Base-by-base conservation (phyloP, 2,329 filamentous ascomycete species). In the Sporothrix phasma region DNA sequence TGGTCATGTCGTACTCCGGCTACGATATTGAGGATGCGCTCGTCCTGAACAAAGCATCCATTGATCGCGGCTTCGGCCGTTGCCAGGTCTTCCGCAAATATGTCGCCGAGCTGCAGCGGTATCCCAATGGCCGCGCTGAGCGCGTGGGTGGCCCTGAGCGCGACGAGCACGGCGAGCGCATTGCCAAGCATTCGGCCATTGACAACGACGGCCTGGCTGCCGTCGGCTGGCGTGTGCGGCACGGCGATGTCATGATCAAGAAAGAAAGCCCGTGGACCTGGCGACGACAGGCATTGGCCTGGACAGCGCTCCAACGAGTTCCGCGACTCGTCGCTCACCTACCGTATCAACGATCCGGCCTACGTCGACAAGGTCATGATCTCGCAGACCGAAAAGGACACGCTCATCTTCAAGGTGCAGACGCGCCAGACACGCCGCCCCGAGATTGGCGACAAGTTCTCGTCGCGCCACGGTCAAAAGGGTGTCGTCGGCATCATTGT, bases 21-120 rank as follows among this genome's bases (percentile, higher is more conserved):
- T 99, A 99, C 76, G 94, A 99, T 85, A 99, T 99, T 70, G 94
- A 99, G 80, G 94, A 99, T 80, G 94, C 94, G 10, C 81, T 99
- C 19, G 93, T 99, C 2, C 75, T 99, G 66, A 99, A 99, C 79
- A 97, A 97, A 78, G 92, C 92, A 10, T 97, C 92, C 0, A 88
- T 92, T 65, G 95, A 99, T 71, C 85, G 94, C 70, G 95, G 94
- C 4, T 99, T 97, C 71, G 95, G 94, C 53, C 87, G 94, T 43
- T 97, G 94, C 72, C 95, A 99, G 73, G 94, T 97, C n/a, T 93
- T 97, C 81, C 88, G 93, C 69, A 99, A 99, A 76, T 91, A 94
- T 73, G 86, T 88, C 13, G 89, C 90, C 3, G 88, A 91, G 65
- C 79, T 99, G 64, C 92, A 94, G 73, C 89, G 88, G 69, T 97